Evolutionary conservation across 805 yeast species (phyloP).

Genomic region (Yarrowia deformans): DNA sequence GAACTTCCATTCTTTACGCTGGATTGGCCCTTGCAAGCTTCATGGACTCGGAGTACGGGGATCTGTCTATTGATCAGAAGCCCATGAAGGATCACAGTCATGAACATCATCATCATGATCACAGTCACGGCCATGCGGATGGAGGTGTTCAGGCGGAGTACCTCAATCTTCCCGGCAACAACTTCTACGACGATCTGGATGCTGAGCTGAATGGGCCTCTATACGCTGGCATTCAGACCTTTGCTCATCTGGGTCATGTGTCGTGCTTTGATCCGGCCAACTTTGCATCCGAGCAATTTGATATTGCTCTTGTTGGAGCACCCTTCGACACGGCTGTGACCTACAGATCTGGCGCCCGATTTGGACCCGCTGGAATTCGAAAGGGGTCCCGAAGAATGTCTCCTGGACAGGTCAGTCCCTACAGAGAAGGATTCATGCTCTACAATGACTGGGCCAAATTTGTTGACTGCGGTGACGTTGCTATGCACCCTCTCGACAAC

Average conservation of each 20-base stretch:
- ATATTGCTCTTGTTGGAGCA: conserved; percentile 76
- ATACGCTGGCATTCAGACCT: conserved; percentile 54
- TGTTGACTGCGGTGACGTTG: conserved; percentile 72
- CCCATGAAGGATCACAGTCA: conserved; percentile 28
- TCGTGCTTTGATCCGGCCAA: conserved; percentile 61
- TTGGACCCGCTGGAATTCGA: conserved; percentile 65
- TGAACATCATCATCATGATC: conserved; percentile 16
- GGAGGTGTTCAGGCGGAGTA: conserved; percentile 9
- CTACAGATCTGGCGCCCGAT: conserved; percentile 81
- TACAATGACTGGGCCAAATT: conserved; percentile 60
- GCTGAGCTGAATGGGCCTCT: conserved; percentile 31
- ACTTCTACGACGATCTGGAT: conserved; percentile 33
- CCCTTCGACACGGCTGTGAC: conserved; percentile 86
- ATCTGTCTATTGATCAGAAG: conserved; percentile 29
- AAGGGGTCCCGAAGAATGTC: conserved; percentile 54
- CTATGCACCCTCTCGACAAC: conserved; percentile 70
- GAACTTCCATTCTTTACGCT: not conserved
- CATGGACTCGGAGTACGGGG: conserved; percentile 34
- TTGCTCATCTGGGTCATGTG: conserved; percentile 73
- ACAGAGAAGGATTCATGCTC: conserved; percentile 67
- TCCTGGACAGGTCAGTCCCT: conserved; percentile 48
- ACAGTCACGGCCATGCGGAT: not conserved
- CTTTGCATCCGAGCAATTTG: conserved; percentile 54
- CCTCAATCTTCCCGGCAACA: conserved; percentile 13
- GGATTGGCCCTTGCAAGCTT: conserved; percentile 30